A percentile compares a stretch with the other conserved stretches of the same genome.
Conservation (phyloP, 2,329 filamentous ascomycete species). For the Talaromyces rugulosus region DNA sequence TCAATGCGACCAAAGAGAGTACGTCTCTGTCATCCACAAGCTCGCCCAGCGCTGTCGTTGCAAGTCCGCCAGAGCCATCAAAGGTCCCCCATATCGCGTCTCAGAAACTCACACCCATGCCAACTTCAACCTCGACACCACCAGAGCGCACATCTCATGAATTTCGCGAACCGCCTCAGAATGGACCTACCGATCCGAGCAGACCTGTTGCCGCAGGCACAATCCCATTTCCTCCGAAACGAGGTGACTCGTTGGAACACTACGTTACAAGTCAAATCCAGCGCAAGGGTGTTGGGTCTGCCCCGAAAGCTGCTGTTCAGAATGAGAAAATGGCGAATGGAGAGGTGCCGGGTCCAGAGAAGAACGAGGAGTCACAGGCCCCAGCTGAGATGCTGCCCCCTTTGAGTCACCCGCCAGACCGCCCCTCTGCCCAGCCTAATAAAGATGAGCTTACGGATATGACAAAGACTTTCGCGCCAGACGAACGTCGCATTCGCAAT, state of each 20-base stretch:
- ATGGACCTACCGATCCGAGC: conserved; percentile 40
- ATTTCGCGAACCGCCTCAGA: conserved; percentile 51
- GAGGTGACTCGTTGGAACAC: conserved; percentile 58
- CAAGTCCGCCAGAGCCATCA: conserved; percentile 22
- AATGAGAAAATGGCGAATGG: background rate
- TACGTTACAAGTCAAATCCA: conserved; percentile 50
- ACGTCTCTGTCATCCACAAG: conserved; percentile 37
- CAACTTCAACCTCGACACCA: conserved; percentile 29
- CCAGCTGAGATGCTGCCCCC: conserved; percentile 3
- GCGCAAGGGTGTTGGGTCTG: conserved; percentile 58
- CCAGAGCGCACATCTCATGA: conserved; percentile 54
- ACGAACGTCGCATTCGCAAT: conserved; percentile 34
- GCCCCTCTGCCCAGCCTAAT: conserved; percentile 37
- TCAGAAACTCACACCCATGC: conserved; percentile 15
- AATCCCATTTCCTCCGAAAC: conserved; percentile 45
- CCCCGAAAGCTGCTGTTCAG: background rate
- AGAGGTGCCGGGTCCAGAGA: background rate
- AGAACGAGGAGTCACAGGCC: conserved; percentile 4
- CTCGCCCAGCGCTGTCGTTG: conserved; percentile 18
- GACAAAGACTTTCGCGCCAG: conserved; percentile 12
- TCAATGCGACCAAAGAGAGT: conserved; percentile 29
- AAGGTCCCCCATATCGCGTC: conserved; percentile 22
- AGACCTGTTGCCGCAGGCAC: conserved; percentile 26
- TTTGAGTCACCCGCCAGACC: conserved; percentile 2
- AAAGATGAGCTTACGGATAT: conserved; percentile 31